Evolutionary conservation across 2,329 filamentous ascomycete genomes (phyloP).

Genomic region (Claviceps sp.): DNA sequence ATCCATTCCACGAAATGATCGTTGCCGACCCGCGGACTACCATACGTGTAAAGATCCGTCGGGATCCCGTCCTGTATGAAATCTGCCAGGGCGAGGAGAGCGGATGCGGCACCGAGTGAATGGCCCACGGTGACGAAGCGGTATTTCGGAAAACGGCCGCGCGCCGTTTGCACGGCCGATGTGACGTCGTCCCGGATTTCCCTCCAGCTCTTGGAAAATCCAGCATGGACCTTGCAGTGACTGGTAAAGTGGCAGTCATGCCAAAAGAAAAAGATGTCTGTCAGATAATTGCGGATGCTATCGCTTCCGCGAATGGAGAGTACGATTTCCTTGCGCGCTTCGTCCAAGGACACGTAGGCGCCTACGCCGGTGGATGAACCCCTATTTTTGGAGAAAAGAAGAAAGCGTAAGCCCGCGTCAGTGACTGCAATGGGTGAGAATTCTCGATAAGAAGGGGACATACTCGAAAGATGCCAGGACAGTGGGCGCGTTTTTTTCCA

Average conservation of each 20-base stretch:
- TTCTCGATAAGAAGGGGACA: not conserved
- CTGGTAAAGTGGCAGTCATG: constrained; percentile 15
- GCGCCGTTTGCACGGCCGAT: constrained; percentile 29
- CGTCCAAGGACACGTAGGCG: constrained; percentile 39
- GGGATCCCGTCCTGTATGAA: constrained; percentile 34
- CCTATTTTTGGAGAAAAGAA: constrained; percentile 13
- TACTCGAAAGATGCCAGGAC: constrained; percentile 30
- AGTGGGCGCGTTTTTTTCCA: constrained; percentile 29
- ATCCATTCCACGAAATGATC: constrained; percentile 39
- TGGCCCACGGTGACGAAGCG: constrained; percentile 51
- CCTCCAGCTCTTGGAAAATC: constrained; percentile 46
- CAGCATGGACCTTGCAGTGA: constrained; percentile 40
- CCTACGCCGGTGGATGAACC: constrained; percentile 29
- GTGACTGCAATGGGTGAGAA: not conserved
- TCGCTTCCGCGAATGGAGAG: constrained; percentile 45
- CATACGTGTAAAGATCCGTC: constrained; percentile 50
- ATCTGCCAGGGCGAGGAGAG: constrained; percentile 43
- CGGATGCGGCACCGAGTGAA: constrained; percentile 54
- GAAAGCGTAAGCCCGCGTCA: constrained; percentile 1
- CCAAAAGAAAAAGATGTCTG: constrained; percentile 29
- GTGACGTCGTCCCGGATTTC: constrained; percentile 34
- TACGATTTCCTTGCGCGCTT: constrained; percentile 39
- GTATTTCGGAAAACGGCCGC: constrained; percentile 34
- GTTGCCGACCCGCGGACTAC: constrained; percentile 55
- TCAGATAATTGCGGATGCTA: constrained; percentile 48